Base-by-base conservation (phyloP, 352 stramenopile genomes). In the Globisporangium alternatum region DNA sequence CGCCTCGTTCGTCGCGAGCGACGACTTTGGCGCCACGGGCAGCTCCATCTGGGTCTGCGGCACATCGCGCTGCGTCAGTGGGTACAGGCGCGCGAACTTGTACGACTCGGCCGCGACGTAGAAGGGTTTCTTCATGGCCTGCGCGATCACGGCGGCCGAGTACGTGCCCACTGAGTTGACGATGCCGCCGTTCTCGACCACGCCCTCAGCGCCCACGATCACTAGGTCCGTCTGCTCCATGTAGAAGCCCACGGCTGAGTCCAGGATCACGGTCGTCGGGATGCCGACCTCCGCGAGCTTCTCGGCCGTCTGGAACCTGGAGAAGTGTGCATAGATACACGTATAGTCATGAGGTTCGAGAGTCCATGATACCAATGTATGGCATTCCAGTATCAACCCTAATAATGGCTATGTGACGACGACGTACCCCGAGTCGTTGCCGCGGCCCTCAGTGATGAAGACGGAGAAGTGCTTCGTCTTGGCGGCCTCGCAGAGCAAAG, bases 91-190 rank as follows among this genome's bases (percentile, higher is more conserved):
- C 28, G 96, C 96, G 78, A 99, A 99, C 70, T 99, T 99, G 80
- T 98, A 99, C 68, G 89, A 98, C 77, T 99, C 97, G 4, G 96
- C 96, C 0, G 97, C 97, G 17, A 99, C 97, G 84, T 99, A 99
- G 72, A 99, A 98, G 15, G 97, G 97, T 60, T 98, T 98, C 48
- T 97, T 96, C 71, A 98, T 81, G 31, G 97, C 95, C 69, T 98
- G 91, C 7, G 97, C 97, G 68, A 98, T 91, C 49, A 98, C 84
- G 0, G 96, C 97, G 39, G 97, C 81, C 19, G 92, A 90, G 76
- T 97, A 98, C 19, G 97, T 99, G 22, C 97, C 97, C 54, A 99
- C 89, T 70, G 98, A 98, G 76, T 99, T 99, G 58, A 99, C 91
- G 66, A 98, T 95, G 5, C 97, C 97, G 13, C 97, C 97, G 71